A percentile compares a stretch with the other conserved stretches of the same genome.
Conservation (phyloP, 345 rosid genomes). For the Gossypium anomalum region DNA sequence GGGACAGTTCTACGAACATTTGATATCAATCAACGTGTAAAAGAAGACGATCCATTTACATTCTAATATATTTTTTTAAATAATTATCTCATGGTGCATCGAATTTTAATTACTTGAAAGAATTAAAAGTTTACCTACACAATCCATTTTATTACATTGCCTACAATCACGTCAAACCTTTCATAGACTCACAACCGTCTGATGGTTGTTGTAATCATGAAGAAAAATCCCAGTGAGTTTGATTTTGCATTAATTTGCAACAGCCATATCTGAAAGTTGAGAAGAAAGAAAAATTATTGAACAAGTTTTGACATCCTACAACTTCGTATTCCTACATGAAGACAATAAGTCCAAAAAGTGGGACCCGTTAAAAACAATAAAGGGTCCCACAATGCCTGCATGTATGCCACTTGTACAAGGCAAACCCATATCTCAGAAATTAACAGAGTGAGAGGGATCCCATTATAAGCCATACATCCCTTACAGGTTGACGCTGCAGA, state of each 20-base stretch:
- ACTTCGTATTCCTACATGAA: neutral
- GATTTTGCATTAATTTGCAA: neutral
- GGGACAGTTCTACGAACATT: neutral
- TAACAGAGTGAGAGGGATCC: slow-evolving; percentile 16
- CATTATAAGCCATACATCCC: slow-evolving; percentile 37
- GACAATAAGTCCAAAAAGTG: slow-evolving; percentile 24
- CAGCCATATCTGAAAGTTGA: neutral
- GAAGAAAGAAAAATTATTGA: too few species aligned
- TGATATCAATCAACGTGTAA: neutral
- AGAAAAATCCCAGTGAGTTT: neutral
- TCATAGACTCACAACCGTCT: slow-evolving; percentile 2
- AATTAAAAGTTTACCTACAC: too few species aligned
- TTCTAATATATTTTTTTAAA: too few species aligned
- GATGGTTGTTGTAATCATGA: neutral
- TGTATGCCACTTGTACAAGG: slow-evolving; percentile 25
- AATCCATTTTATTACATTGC: too few species aligned
- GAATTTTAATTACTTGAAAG: too few species aligned
- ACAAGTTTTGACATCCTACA: neutral
- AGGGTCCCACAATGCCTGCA: slow-evolving; percentile 27
- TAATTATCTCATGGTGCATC: too few species aligned
- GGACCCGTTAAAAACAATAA: neutral
- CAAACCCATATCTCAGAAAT: neutral
- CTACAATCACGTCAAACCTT: neutral
- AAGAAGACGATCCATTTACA: neutral
- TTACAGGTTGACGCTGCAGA: slow-evolving; percentile 41